These are phyloP conservation scores for Eustoma russellianum DNA, from an alignment of 257 asterid species.

Conservation along the genomic window DNA sequence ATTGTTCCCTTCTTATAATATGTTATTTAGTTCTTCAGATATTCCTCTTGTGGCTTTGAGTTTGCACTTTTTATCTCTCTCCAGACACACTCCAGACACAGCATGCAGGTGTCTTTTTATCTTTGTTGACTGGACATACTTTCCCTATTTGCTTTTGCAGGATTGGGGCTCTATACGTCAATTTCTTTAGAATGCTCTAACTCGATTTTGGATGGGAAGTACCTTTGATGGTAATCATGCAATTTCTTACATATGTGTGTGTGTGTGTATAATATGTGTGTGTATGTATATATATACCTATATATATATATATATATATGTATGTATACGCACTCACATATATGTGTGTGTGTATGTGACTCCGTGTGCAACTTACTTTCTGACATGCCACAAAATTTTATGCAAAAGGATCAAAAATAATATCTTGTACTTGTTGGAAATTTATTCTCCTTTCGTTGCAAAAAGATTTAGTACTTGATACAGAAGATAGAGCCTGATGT, in stretches of 20 bases:
- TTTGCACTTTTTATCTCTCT: neutral
- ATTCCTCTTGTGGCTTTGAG: neutral
- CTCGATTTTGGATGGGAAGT: constrained; percentile 50
- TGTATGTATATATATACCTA: neutral
- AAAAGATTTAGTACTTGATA: neutral
- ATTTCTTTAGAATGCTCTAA: constrained; percentile 48
- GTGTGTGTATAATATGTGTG: no score
- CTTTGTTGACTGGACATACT: neutral
- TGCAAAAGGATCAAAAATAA: no score
- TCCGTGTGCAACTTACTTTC: neutral
- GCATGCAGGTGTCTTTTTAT: neutral
- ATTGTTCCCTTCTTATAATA: neutral
- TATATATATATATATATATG: neutral
- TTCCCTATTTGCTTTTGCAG: constrained; percentile 24
- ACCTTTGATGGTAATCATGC: constrained; percentile 43
- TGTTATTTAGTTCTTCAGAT: neutral
- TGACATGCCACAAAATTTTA: neutral
- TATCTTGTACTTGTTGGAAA: no score
- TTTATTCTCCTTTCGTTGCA: neutral
- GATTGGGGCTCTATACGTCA: constrained; percentile 70
- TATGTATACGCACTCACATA: no score
- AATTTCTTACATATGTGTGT: no score
- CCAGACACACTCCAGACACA: no score
- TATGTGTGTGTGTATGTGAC: no score
- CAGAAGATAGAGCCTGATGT: neutral